phyloP scores from a whole-genome alignment of 75 land plant species.

The Picea sitchensis region DNA sequence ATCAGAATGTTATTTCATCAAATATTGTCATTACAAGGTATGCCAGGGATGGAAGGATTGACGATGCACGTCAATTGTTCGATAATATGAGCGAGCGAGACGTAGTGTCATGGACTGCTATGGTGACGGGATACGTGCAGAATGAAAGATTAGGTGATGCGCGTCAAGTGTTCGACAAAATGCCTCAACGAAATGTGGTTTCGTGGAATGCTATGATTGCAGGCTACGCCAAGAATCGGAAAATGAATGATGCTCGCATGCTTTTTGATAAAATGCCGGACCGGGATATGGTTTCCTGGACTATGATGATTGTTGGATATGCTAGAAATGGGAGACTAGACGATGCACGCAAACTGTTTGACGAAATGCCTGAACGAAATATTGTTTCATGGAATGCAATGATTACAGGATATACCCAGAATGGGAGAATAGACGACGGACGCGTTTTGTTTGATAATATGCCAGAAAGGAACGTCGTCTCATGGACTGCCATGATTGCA shows the following conservation, averaged over 20 bases:
- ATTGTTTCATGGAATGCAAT: constrained; percentile 50
- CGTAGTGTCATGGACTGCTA: constrained; percentile 7
- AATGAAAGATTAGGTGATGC: not conserved
- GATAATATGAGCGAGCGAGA: not conserved
- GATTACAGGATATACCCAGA: constrained; percentile 34
- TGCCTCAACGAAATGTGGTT: constrained; percentile 5
- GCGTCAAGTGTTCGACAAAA: constrained; percentile 1
- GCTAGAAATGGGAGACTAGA: constrained; percentile 17
- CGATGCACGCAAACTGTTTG: constrained; percentile 28
- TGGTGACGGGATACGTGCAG: constrained; percentile 1
- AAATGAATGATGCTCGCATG: not conserved
- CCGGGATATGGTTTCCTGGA: constrained; percentile 37
- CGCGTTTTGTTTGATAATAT: constrained; percentile 41
- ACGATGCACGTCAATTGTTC: constrained; percentile 9
- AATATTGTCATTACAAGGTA: not conserved
- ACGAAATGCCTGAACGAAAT: constrained; percentile 39
- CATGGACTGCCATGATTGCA: constrained; percentile 48
- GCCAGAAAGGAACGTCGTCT: constrained; percentile 29
- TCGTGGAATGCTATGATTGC: constrained; percentile 28
- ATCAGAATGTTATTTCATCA: too few species aligned
- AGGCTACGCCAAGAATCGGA: constrained; percentile 17
- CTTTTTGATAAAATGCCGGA: constrained; percentile 10
- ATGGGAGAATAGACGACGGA: constrained; percentile 24
- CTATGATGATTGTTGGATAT: constrained; percentile 33
- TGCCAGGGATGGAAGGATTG: not conserved